Evolutionary conservation across 139 green algal genomes (phyloP).

Genomic region (Picochlorum sp.): DNA sequence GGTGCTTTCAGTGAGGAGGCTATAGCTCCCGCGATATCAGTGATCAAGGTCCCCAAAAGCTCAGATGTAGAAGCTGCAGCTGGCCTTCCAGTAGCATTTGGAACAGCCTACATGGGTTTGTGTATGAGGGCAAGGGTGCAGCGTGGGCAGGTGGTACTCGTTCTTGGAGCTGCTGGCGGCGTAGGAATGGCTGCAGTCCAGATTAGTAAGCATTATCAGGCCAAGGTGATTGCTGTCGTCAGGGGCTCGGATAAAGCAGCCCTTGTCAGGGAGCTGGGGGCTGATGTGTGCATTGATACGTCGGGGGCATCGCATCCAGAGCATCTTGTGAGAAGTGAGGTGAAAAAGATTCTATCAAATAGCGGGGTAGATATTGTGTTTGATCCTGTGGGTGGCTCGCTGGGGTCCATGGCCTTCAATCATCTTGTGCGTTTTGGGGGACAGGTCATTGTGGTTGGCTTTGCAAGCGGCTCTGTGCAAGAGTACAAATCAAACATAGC

Average conservation of each 20-base stretch:
- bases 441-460: constrained; percentile 78
- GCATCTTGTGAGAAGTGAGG: constrained; percentile 8
- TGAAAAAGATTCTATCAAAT: constrained; percentile 15
- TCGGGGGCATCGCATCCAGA: neutral
- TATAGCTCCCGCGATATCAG: constrained; percentile 34
- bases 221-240: constrained; percentile 39
- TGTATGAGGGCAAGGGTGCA: constrained; percentile 48
- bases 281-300: constrained; percentile 51
- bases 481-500: constrained; percentile 66
- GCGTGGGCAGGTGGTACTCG: constrained; percentile 65
- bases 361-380: constrained; percentile 70
- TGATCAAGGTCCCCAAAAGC: constrained; percentile 27
- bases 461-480: constrained; percentile 62
- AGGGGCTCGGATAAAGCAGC: constrained; percentile 30
- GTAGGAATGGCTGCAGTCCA: constrained; percentile 81
- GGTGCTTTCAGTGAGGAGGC: constrained; percentile 68
- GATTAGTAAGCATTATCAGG: constrained; percentile 30
- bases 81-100: constrained; percentile 73
- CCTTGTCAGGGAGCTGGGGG: constrained; percentile 33
- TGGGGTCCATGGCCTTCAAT: constrained; percentile 51
- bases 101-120: constrained; percentile 77
- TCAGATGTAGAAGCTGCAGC: constrained; percentile 35
- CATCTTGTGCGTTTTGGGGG: constrained; percentile 62
- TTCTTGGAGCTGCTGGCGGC: constrained; percentile 74
- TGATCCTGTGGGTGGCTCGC: constrained; percentile 69